These are phyloP conservation scores for Fraxinus paxiana DNA, from an alignment of 305 asterid species.

Conservation along the genomic window DNA sequence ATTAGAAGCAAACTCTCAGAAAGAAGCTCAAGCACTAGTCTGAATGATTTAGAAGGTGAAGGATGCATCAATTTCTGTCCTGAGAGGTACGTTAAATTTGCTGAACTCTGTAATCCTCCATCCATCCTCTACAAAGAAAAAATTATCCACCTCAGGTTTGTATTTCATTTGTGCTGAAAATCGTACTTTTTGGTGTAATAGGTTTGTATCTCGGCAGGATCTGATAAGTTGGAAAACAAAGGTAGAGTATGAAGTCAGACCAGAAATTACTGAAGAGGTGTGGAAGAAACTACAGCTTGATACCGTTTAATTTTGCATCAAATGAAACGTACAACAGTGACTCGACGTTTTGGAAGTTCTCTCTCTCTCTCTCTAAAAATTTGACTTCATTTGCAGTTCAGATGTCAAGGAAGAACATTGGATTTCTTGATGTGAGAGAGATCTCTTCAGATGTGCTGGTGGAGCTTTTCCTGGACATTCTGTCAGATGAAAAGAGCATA, in stretches of 20 bases:
- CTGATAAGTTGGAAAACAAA: conserved; percentile 80
- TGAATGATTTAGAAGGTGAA: conserved; percentile 29
- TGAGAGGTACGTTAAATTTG: conserved; percentile 50
- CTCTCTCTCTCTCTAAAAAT: conserved; percentile 36
- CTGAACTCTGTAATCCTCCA: not conserved
- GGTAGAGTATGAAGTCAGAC: conserved; percentile 61
- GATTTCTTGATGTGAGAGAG: conserved; percentile 77
- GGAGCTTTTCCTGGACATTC: conserved; percentile 60
- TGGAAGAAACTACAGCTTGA: conserved; percentile 22
- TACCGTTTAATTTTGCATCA: conserved; percentile 4
- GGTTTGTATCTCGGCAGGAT: conserved; percentile 76
- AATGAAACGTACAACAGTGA: not conserved
- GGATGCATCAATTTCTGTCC: conserved; percentile 47
- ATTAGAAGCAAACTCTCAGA: conserved; percentile 70
- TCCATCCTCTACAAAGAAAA: not conserved
- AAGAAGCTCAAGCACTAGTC: conserved; percentile 24
- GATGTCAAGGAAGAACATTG: conserved; percentile 77
- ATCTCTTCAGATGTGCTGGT: conserved; percentile 50
- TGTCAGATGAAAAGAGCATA: conserved; percentile 72
- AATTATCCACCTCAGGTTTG: not conserved
- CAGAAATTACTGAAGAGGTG: conserved; percentile 58
- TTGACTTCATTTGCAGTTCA: conserved; percentile 86
- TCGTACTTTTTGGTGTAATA: conserved; percentile 29
- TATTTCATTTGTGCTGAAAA: conserved; percentile 7
- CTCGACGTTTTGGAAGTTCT: conserved; percentile 15